A percentile compares a stretch with the other conserved stretches of the same genome.
Evolutionary conservation across 257 asterid genomes (phyloP).

Genomic region (Nicotiana undulata): DNA sequence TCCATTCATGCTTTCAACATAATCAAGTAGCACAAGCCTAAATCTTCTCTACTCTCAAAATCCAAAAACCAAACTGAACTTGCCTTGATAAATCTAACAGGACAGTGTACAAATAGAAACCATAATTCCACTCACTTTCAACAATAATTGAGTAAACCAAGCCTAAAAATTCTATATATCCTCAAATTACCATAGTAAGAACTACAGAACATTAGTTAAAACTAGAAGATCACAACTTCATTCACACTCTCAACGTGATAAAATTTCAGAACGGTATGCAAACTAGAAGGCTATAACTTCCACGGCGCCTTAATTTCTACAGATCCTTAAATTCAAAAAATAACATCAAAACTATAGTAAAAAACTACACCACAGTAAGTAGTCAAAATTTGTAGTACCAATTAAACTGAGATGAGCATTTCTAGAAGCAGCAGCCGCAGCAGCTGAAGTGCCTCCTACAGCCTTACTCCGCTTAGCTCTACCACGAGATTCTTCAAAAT

Average conservation of each 20-base stretch:
- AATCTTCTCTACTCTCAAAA: neutral
- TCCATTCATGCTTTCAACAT: neutral
- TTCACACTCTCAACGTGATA: neutral
- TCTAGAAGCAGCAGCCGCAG: slow-evolving; percentile 31
- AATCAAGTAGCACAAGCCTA: neutral
- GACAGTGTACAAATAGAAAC: neutral
- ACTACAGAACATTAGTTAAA: neutral
- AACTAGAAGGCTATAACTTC: neutral
- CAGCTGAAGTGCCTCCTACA: slow-evolving; percentile 53
- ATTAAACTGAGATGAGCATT: slow-evolving; percentile 40
- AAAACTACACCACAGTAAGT: neutral
- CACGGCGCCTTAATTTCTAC: neutral
- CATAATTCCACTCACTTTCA: neutral
- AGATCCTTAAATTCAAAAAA: neutral
- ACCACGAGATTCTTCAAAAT: slow-evolving; percentile 56
- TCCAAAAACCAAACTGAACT: neutral
- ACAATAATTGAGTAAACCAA: neutral
- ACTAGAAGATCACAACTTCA: neutral
- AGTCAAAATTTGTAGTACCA: slow-evolving; percentile 34
- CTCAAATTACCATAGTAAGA: neutral
- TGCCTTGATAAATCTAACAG: neutral
- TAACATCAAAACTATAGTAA: slow-evolving; percentile 1
- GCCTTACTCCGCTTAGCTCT: slow-evolving; percentile 53
- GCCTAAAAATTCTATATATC: neutral
- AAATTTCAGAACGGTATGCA: neutral